These are phyloP conservation scores for Annulohypoxylon moriforme DNA, from an alignment of 495 filamentous ascomycete species.

Conservation along the genomic window DNA sequence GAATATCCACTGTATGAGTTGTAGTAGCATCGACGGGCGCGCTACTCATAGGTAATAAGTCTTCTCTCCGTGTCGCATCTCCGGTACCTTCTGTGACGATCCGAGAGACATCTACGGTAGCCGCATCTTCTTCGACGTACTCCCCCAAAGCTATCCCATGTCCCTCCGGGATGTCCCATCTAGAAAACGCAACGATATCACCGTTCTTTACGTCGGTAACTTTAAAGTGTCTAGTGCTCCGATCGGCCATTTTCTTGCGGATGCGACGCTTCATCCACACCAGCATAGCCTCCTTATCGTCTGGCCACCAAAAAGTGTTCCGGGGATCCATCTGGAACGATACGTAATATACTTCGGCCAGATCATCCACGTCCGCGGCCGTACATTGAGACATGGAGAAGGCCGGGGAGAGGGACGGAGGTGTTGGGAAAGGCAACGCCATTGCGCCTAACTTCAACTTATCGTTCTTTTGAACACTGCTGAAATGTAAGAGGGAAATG, in stretches of 20 bases:
- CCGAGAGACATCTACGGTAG: not conserved
- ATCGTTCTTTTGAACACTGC: not conserved
- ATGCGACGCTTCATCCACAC: constrained; percentile 40
- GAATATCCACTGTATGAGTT: constrained; percentile 9
- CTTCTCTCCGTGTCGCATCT: not conserved
- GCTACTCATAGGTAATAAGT: not conserved
- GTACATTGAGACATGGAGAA: constrained; percentile 39
- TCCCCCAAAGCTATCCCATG: constrained; percentile 38
- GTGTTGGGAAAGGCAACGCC: constrained; percentile 30
- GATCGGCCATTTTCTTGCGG: constrained; percentile 36
- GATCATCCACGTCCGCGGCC: constrained; percentile 28
- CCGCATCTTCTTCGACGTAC: constrained; percentile 24
- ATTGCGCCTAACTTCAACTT: constrained; percentile 5
- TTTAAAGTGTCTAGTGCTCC: constrained; percentile 40
- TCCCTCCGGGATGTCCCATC: constrained; percentile 47
- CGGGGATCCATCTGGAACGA: constrained; percentile 29
- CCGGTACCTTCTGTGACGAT: not conserved
- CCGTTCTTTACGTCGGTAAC: constrained; percentile 30
- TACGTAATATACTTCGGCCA: constrained; percentile 39
- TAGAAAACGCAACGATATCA: constrained; percentile 41
- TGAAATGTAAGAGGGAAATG: no score
- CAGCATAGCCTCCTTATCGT: constrained; percentile 36
- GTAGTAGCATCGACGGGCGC: constrained; percentile 12
- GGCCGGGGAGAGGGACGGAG: constrained; percentile 17
- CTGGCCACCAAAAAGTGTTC: constrained; percentile 47